These are phyloP conservation scores for Anthracocystis panici-leucophaei DNA, from an alignment of 1,284 basidiomycete genomes.

Conservation along the genomic window DNA sequence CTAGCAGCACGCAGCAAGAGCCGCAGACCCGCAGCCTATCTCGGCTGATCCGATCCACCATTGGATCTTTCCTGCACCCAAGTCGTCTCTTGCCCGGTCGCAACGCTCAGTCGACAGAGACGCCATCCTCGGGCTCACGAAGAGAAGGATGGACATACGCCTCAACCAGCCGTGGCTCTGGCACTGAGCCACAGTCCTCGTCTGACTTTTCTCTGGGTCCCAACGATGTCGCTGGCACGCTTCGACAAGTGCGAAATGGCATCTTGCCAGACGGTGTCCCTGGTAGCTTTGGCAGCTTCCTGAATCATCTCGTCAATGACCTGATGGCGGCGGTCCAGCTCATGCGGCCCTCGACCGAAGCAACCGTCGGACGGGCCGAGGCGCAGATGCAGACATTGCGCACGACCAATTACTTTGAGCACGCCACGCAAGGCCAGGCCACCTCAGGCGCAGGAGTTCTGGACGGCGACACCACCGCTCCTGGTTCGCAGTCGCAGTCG, in stretches of 20 bases:
- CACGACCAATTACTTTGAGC: constrained; percentile 44
- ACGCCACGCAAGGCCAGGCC: constrained; percentile 15
- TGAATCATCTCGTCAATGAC: constrained; percentile 58
- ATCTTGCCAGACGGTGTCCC: constrained; percentile 54
- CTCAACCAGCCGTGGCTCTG: not conserved
- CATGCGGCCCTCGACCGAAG: constrained; percentile 36
- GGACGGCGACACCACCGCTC: constrained; percentile 26
- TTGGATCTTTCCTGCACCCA: constrained; percentile 32
- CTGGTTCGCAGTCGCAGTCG: constrained; percentile 4
- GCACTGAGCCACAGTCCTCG: not conserved
- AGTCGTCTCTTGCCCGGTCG: constrained; percentile 30
- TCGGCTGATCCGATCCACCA: constrained; percentile 34
- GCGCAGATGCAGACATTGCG: constrained; percentile 24
- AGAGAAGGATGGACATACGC: constrained; percentile 12
- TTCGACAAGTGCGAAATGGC: constrained; percentile 53
- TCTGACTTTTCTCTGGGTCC: constrained; percentile 42
- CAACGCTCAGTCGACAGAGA: constrained; percentile 6
- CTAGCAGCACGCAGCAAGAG: constrained; percentile 9
- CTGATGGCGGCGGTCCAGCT: constrained; percentile 58
- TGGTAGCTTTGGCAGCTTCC: constrained; percentile 60
- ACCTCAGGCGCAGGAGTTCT: constrained; percentile 39
- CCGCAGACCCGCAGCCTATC: constrained; percentile 23
- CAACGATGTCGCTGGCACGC: constrained; percentile 47
- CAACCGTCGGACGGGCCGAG: constrained; percentile 9
- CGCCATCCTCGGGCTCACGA: not conserved